Conservation (phyloP, 2,329 filamentous ascomycete genomes). For the Trichoderma hamatum region DNA sequence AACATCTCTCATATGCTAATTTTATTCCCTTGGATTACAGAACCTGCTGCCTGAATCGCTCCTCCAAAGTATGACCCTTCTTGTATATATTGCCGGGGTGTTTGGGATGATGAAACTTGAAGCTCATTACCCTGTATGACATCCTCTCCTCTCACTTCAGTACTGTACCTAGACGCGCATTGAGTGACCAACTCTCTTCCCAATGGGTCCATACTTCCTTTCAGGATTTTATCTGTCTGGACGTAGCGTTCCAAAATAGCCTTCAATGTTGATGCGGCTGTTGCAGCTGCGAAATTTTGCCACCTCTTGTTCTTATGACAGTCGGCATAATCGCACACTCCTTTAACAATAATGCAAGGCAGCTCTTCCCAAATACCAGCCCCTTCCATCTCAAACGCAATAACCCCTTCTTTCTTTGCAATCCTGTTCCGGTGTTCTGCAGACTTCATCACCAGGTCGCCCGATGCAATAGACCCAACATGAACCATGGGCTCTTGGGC, state of each 20-base stretch:
- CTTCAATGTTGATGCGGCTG: not conserved
- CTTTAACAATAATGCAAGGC: constrained; percentile 36
- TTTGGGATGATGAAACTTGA: not conserved
- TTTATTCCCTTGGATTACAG: not conserved
- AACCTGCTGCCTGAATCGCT: not conserved
- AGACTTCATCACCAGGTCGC: constrained; percentile 45
- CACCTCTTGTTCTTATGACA: constrained; percentile 23
- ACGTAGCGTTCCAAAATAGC: constrained; percentile 7
- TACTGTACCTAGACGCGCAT: not conserved
- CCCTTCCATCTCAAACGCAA: constrained; percentile 40
- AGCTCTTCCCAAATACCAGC: constrained; percentile 36
- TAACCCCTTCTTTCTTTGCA: constrained; percentile 28
- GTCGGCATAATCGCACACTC: constrained; percentile 18
- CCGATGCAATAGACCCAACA: constrained; percentile 45
- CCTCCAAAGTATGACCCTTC: not conserved
- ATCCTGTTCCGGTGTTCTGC: constrained; percentile 40
- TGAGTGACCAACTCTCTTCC: not conserved
- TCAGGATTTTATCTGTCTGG: not conserved
- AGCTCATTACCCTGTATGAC: not conserved
- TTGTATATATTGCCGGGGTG: not conserved
- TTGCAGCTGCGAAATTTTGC: constrained; percentile 19
- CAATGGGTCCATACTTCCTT: not conserved
- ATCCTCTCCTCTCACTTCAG: not conserved
- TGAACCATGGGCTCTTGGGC: constrained; percentile 35
- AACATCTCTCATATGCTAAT: not conserved